Percentiles rank a stretch among this genome's conserved stretches.
Evolutionary conservation across 2,329 filamentous ascomycete genomes (phyloP).

Genomic region (Fusarium torreyae): DNA sequence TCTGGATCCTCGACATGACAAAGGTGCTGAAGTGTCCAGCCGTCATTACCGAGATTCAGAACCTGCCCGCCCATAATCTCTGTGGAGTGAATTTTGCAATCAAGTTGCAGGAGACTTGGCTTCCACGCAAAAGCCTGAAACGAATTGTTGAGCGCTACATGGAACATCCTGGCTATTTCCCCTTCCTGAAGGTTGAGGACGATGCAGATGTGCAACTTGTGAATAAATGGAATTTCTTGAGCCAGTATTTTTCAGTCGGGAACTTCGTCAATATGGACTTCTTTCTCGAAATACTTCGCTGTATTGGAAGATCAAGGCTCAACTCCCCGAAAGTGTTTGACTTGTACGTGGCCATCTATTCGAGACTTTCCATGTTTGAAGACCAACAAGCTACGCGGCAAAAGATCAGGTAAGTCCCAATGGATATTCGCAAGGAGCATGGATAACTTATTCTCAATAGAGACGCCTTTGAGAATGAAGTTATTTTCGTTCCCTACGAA

Average conservation of each 20-base stretch:
- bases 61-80: slow-evolving; percentile 6
- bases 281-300: slow-evolving; percentile 25
- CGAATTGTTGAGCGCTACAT: slow-evolving; percentile 19
- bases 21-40: neutral
- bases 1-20: slow-evolving; percentile 19
- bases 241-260: slow-evolving; percentile 14
- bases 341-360: too few species aligned
- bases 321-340: slow-evolving; percentile 1
- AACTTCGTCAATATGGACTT: slow-evolving; percentile 18
- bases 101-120: slow-evolving; percentile 19
- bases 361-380: too few species aligned
- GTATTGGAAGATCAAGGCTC: neutral
- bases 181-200: slow-evolving; percentile 5
- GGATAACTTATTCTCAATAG: too few species aligned
- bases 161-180: slow-evolving; percentile 16
- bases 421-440: too few species aligned
- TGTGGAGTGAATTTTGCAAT: slow-evolving; percentile 7
- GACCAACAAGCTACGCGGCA: too few species aligned
- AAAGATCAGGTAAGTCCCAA: too few species aligned
- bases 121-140: slow-evolving; percentile 11
- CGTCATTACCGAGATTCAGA: neutral
- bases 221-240: slow-evolving; percentile 22
- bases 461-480: too few species aligned
- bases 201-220: neutral
- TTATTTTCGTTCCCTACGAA: too few species aligned